Evolutionary conservation across 2,329 filamentous ascomycete species (phyloP), one percentile per base, ranked within the genome.

Genomic region (Penicillium griseofulvum): DNA sequence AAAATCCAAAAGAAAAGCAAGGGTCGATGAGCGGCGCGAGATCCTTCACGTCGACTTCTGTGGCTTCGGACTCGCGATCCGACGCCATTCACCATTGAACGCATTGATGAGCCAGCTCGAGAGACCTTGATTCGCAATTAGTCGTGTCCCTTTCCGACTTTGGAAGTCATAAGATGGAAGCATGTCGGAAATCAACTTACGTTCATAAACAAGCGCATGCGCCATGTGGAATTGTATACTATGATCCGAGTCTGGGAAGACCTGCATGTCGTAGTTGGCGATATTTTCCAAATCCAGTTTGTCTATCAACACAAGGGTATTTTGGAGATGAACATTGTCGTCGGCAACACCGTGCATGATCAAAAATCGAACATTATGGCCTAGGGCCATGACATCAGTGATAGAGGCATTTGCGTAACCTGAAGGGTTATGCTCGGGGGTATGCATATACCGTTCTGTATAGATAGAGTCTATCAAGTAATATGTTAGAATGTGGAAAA

Each of bases 251-350:
- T 99, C 94, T 0, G 94, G 94, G 75, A 96, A 99, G 53, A 97
- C 86, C 72, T 97, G 93, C 12, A 99, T 86, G 69, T 99, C 94
- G 67, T 97, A 99, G 68, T 99, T 99, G 73, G 93, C 87, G 4
- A 97, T 84, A 12, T 85, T 84, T 0, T 81, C 87, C 49, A 96
- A 68, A 75, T 99, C 90, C 42, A 99, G 80, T 65, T 87, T 87
- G 72, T 99, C 95, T 44, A 99, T 80, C 58, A 99, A 76, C 1
- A 87, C 89, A 55, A 97, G 82, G 0, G 92, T 91, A 73, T 96
- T 97, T 74, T 99, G 95, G 74, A 96, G 86, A 73, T 99, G 95
- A 12, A 99, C 94, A 67, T 99, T 99, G 74, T 99, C 94, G 68
- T 99, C 94, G 8, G 89, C 89, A n/a, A 91, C 84, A 63, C 94